These are phyloP conservation scores for Diphasiastrum complanatum DNA, from an alignment of 83 land plant species.

Conservation along the genomic window DNA sequence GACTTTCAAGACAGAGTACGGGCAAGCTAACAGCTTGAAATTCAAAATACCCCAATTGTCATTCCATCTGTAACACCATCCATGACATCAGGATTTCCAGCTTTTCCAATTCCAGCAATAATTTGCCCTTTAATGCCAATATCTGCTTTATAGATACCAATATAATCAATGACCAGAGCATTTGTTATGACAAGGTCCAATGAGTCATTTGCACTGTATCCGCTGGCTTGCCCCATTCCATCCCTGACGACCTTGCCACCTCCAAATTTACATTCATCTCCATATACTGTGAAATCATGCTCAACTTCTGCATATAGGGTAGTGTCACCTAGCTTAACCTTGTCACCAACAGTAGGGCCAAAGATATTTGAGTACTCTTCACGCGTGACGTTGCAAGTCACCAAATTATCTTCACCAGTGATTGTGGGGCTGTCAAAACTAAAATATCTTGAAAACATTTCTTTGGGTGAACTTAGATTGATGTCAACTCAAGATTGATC, in stretches of 20 bases:
- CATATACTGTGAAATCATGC: conserved; percentile 67
- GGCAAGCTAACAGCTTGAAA: not conserved
- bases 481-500: too few species aligned
- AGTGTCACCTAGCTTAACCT: conserved; percentile 86
- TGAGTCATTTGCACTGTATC: conserved; percentile 40
- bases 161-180: conserved; percentile 85
- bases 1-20: too few species aligned
- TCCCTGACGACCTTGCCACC: conserved; percentile 97
- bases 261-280: conserved; percentile 98
- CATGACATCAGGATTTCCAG: conserved; percentile 96
- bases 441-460: not conserved
- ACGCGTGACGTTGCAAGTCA: conserved; percentile 40
- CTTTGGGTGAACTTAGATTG: too few species aligned
- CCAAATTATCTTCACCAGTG: conserved; percentile 32
- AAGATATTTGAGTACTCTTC: conserved; percentile 75
- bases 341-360: conserved; percentile 96
- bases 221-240: conserved; percentile 91
- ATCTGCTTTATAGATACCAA: conserved; percentile 93
- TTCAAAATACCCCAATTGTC: conserved; percentile 76
- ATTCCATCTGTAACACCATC: conserved; percentile 53
- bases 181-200: conserved; percentile 87
- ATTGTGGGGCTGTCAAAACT: conserved; percentile 51
- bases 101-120: conserved; percentile 71
- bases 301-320: conserved; percentile 77
- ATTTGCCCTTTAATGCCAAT: conserved; percentile 74